Percentiles rank a stretch among this genome's conserved stretches.
Evolutionary conservation across 2,329 filamentous ascomycete species (phyloP).

Genomic region (Lasiodiplodia sp.): DNA sequence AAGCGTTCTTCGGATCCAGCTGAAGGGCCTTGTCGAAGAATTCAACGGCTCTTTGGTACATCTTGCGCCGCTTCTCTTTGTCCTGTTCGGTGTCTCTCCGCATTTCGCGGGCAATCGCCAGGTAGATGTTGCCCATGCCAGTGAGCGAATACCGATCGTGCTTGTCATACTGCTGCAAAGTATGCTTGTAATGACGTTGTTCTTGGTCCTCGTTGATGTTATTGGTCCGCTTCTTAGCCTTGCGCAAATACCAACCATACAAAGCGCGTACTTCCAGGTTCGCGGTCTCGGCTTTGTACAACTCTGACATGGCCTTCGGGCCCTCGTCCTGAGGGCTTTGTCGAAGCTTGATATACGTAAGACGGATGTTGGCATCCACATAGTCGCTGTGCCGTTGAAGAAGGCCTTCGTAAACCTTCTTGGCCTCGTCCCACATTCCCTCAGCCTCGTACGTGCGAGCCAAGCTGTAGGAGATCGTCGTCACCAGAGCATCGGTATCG

Average conservation of each 20-base stretch:
- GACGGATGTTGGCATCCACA: conserved; percentile 84
- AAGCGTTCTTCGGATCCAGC: conserved; percentile 93
- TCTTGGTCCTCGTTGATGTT: conserved; percentile 90
- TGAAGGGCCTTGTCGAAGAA: conserved; percentile 98
- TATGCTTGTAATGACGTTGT: conserved; percentile 95
- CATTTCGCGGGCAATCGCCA: conserved; percentile 91
- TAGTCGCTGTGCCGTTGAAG: conserved; percentile 88
- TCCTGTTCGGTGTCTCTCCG: conserved; percentile 87
- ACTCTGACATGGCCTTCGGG: conserved; percentile 81
- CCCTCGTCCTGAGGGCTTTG: conserved; percentile 85
- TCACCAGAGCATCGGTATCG: conserved; percentile 90
- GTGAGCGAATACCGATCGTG: conserved; percentile 97
- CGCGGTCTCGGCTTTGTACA: conserved; percentile 82
- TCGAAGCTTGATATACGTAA: conserved; percentile 88
- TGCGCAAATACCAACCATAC: conserved; percentile 95
- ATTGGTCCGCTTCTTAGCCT: conserved; percentile 79
- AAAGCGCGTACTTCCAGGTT: conserved; percentile 92
- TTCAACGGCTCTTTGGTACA: conserved; percentile 91
- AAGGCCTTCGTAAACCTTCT: conserved; percentile 86
- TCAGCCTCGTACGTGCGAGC: conserved; percentile 91
- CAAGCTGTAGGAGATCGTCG: conserved; percentile 96
- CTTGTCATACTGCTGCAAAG: conserved; percentile 91
- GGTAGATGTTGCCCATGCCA: conserved; percentile 95
- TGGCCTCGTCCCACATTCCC: conserved; percentile 80
- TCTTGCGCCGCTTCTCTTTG: conserved; percentile 85